Evolutionary conservation across 768 basidiomycete genomes (phyloP), one percentile per base, ranked within the genome.

Genomic region (Lentinus tigrinus): DNA sequence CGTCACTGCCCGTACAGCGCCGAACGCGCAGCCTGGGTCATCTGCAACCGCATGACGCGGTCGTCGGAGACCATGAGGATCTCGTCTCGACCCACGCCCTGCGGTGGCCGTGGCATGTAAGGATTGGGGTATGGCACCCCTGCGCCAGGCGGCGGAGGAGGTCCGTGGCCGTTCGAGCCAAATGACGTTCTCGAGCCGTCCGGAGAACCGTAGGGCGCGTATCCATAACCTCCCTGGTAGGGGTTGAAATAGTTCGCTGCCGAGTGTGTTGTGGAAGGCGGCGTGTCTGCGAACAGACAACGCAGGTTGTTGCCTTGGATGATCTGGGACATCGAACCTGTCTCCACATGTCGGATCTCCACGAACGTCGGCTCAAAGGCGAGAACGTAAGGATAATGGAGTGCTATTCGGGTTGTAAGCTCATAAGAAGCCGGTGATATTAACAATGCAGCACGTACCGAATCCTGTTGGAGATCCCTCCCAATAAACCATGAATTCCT

Each of bases 301-400:
- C 92, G 87, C 36, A 98, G 79, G 70, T 95, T 93, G 65, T 88
- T 88, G 59, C 95, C 93, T 69, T 95, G 92, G 52, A 98, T 97
- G 65, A 99, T 91, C 77, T 99, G 97, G 24, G 91, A 87, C 72
- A 98, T 82, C 37, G 84, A 75, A 11, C 97, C 95, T 2, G 89
- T 94, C 68, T 96, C 93, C 55, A 99, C 93, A 69, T 98, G 91
- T 28, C 95, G 87, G 48, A 99, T 89, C 74, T 99, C 97, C 66
- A 98, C 89, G 70, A 99, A 99, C 0, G 89, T 89, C 5, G 95
- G 89, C 70, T 98, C 97, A 69, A 99, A 95, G 0, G 96, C 97
- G 49, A 99, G 78, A 26, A 98, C 93, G 71, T 94, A 99, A 1
- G 97, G 96, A 74, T 95, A 95, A 68, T 95, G 92, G 13, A 98